phyloP scores from a whole-genome alignment of 139 green algal species.

The Ulvella scutata region DNA sequence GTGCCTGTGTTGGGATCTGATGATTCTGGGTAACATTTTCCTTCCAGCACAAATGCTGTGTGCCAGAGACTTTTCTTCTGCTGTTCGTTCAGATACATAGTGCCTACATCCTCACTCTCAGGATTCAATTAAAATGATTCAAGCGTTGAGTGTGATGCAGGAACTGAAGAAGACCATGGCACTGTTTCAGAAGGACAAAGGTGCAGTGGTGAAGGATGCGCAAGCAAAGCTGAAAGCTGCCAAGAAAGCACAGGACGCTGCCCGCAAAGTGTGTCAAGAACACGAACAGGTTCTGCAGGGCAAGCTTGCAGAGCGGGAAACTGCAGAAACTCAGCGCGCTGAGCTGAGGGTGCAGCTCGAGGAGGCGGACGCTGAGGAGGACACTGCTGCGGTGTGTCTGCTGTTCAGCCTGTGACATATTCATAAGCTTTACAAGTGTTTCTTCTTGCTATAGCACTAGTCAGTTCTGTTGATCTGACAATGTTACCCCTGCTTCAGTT shows the following conservation, averaged over 20 bases:
- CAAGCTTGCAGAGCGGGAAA: conserved; percentile 34
- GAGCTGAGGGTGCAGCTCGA: conserved; percentile 41
- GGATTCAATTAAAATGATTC: background rate
- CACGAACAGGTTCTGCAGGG: conserved; percentile 10
- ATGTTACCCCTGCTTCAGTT: too few relatives aligned
- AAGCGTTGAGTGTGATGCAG: conserved; percentile 12
- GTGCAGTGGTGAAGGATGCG: conserved; percentile 42
- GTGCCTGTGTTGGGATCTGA: background rate
- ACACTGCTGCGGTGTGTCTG: conserved; percentile 12
- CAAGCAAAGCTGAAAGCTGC: conserved; percentile 56
- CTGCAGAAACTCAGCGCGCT: conserved; percentile 32
- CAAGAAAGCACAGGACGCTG: conserved; percentile 35
- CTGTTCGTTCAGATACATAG: background rate
- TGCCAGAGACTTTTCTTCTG: background rate
- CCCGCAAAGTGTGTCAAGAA: conserved; percentile 20
- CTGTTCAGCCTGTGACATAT: conserved; percentile 3
- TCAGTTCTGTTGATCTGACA: too few relatives aligned
- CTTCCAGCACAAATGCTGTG: too few relatives aligned
- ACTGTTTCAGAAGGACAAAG: conserved; percentile 60
- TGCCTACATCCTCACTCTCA: background rate
- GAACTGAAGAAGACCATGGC: conserved; percentile 57
- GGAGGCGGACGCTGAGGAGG: conserved; percentile 13
- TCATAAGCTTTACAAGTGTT: background rate
- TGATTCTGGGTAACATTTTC: background rate
- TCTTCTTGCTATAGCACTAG: too few relatives aligned